Conservation (phyloP, 257 asterid species). For the Solanum boliviense region DNA sequence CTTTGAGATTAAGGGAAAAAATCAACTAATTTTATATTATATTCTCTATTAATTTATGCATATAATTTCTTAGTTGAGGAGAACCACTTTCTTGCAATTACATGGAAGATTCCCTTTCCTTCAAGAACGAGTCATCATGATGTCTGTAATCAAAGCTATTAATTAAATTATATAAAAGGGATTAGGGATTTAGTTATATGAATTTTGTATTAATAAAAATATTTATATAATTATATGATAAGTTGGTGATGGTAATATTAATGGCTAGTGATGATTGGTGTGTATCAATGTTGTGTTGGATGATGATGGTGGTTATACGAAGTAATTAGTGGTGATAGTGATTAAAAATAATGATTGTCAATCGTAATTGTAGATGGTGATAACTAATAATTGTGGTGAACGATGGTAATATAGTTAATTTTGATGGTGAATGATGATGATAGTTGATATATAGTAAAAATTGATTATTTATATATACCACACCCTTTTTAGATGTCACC, state of each 20-base stretch:
- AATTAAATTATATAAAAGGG: background rate
- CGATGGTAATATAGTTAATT: background rate
- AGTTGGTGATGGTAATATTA: background rate
- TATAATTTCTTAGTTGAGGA: background rate
- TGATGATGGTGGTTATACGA: background rate
- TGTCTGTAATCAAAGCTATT: background rate
- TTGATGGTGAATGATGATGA: background rate
- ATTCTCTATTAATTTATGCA: background rate
- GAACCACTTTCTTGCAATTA: background rate
- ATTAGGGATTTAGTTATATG: background rate
- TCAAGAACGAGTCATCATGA: background rate
- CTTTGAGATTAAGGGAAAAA: background rate
- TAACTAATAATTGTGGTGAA: background rate
- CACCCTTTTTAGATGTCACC: background rate
- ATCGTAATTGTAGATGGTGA: background rate
- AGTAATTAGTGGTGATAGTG: background rate
- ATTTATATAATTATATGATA: background rate
- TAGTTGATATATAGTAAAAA: background rate
- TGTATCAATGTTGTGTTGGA: background rate
- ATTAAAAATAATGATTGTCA: background rate
- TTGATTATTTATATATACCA: no score
- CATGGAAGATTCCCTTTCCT: background rate
- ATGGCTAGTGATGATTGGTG: background rate
- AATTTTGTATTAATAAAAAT: background rate
- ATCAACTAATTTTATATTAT: background rate